Evolutionary conservation across 2,329 filamentous ascomycete genomes (phyloP).

Genomic region (Trichoderma atrobrunneum): DNA sequence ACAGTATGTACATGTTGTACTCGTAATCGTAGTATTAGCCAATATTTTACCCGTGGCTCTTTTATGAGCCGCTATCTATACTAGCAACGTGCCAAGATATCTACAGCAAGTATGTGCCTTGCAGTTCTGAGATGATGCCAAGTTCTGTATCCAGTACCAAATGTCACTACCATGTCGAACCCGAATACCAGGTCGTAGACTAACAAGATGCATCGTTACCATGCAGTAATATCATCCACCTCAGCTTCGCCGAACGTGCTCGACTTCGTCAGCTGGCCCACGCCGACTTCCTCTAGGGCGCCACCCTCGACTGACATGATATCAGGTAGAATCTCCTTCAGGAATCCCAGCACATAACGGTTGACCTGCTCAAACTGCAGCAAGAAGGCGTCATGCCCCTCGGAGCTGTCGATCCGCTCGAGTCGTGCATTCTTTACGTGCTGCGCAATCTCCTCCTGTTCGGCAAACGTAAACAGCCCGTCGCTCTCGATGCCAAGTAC

Average conservation of each 20-base stretch:
- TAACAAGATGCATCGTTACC: conserved; percentile 51
- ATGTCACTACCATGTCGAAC: not conserved
- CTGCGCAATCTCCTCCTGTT: conserved; percentile 87
- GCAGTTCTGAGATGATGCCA: not conserved
- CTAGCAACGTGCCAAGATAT: not conserved
- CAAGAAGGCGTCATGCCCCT: conserved; percentile 95
- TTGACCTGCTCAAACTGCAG: conserved; percentile 98
- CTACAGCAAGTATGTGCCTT: not conserved
- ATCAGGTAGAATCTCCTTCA: conserved; percentile 78
- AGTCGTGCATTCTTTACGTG: conserved; percentile 75
- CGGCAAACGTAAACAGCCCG: conserved; percentile 93
- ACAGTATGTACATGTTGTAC: not conserved
- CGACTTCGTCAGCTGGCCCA: conserved; percentile 70
- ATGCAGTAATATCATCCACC: conserved; percentile 92
- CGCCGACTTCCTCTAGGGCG: conserved; percentile 48
- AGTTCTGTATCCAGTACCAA: not conserved
- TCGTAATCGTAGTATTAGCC: not conserved
- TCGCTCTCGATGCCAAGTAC: conserved; percentile 95
- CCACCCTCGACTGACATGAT: conserved; percentile 70
- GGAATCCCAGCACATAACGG: conserved; percentile 76
- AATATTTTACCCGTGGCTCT: not conserved
- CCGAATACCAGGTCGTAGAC: not conserved
- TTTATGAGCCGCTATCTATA: not conserved
- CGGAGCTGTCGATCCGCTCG: conserved; percentile 85
- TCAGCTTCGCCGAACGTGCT: conserved; percentile 95